Conservation (phyloP, 1,284 basidiomycete genomes). For the Acaromyces ingoldii region DNA sequence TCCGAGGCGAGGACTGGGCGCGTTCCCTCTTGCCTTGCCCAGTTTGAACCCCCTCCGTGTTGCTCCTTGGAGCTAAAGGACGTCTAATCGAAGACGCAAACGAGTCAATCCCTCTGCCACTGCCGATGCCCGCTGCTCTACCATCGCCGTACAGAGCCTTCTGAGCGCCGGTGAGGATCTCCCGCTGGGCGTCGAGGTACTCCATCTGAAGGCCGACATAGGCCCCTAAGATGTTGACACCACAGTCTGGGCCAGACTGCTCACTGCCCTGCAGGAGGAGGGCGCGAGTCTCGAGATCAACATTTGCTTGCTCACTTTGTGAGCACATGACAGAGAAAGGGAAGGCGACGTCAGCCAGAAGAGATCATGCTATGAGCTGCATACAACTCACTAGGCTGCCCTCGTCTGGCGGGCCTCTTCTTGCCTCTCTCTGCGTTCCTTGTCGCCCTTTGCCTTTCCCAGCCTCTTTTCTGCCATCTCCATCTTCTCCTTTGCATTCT, state of each 20-base stretch:
- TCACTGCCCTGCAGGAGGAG: neutral
- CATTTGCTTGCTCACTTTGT: neutral
- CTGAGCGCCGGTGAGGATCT: neutral
- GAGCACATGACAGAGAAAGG: neutral
- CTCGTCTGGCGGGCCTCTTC: neutral
- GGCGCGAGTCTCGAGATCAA: conserved; percentile 3
- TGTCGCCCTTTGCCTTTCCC: conserved; percentile 1
- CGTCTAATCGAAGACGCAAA: too few relatives aligned
- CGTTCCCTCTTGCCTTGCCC: too few relatives aligned
- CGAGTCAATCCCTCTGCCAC: too few relatives aligned
- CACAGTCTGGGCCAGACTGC: neutral
- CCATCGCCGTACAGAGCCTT: too few relatives aligned
- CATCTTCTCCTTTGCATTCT: conserved; percentile 5
- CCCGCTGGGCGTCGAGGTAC: conserved; percentile 1
- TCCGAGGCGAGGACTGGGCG: too few relatives aligned
- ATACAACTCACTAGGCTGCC: conserved; percentile 1
- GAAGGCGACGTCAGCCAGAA: neutral
- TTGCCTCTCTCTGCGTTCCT: neutral
- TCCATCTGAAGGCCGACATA: conserved; percentile 2
- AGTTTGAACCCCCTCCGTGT: too few relatives aligned
- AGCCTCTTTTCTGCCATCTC: neutral
- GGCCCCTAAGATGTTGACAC: neutral
- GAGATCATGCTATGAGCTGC: neutral
- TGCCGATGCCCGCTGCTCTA: too few relatives aligned
- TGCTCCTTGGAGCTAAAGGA: too few relatives aligned